phyloP scores from a whole-genome alignment of 768 basidiomycete species.

The Boletus insuetus region DNA sequence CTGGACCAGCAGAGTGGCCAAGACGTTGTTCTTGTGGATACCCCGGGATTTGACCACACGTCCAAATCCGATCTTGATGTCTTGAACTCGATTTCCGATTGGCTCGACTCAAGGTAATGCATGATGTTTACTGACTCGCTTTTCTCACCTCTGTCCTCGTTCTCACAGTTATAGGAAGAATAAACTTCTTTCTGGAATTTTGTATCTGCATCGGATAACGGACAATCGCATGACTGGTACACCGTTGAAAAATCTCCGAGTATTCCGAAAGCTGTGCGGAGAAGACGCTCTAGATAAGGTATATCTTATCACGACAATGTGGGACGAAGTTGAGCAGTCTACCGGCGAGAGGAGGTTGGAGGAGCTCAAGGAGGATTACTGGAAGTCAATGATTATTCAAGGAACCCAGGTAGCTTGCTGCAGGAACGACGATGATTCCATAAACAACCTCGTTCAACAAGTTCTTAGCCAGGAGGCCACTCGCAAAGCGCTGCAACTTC shows the following conservation, averaged over 20 bases:
- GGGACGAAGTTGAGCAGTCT: too few species aligned
- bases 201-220: too few species aligned
- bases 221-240: too few species aligned
- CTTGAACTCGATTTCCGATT: conserved; percentile 10
- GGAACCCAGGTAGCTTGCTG: conserved; percentile 12
- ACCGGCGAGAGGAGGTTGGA: too few species aligned
- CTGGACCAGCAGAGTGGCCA: neutral
- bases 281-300: conserved; percentile 30
- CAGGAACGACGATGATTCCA: conserved; percentile 5
- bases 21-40: conserved; percentile 23
- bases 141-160: neutral
- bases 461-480: neutral
- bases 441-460: conserved; percentile 4
- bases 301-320: conserved; percentile 12
- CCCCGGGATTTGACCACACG: neutral
- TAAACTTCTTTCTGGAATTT: too few species aligned
- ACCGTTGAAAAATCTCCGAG: conserved; percentile 10
- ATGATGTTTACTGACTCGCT: neutral
- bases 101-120: conserved; percentile 4
- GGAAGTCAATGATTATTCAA: conserved; percentile 5
- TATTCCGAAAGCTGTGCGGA: conserved; percentile 32
- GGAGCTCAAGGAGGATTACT: neutral
- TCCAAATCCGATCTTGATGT: conserved; percentile 10
- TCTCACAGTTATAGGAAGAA: conserved; percentile 1
- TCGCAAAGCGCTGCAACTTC: neutral